Percentiles rank a stretch among this genome's conserved stretches.
phyloP scores from a whole-genome alignment of 164 flowering plant species.

The Buxus sempervirens region DNA sequence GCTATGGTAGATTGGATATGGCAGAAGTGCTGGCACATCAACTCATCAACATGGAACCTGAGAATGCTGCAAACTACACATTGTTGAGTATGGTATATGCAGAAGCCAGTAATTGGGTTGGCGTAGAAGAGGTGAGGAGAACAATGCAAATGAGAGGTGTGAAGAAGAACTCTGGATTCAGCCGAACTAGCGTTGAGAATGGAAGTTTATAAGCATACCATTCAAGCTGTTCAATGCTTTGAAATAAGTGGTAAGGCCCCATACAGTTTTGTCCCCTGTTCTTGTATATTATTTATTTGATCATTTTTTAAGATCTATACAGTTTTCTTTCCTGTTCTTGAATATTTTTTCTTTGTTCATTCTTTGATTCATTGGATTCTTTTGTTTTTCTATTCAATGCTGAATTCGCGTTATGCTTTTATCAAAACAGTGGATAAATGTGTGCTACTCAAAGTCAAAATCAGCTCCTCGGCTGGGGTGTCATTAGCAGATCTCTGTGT shows the following conservation, averaged over 20 bases:
- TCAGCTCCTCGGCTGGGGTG: no score
- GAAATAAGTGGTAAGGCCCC: background rate
- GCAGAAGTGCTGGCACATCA: constrained; percentile 38
- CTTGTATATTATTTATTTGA: background rate
- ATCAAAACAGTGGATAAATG: no score
- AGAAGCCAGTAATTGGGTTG: constrained; percentile 44
- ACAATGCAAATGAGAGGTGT: constrained; percentile 38
- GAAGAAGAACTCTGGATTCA: constrained; percentile 42
- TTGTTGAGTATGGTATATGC: constrained; percentile 45
- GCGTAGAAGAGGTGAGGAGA: constrained; percentile 43
- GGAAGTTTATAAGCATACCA: background rate
- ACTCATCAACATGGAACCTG: constrained; percentile 48
- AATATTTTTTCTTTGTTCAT: no score
- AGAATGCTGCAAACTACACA: constrained; percentile 47
- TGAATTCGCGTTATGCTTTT: no score
- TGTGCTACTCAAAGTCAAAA: no score
- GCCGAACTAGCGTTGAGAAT: constrained; percentile 30
- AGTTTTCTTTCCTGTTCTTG: no score
- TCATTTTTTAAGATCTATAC: no score
- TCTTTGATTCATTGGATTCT: no score
- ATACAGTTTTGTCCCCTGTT: background rate
- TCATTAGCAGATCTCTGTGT: no score
- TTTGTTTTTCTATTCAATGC: no score
- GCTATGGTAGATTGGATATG: constrained; percentile 43
- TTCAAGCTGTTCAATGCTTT: no score